A percentile compares a stretch with the other conserved stretches of the same genome.
phyloP scores from a whole-genome alignment of 805 yeast species.

The Barnettozyma pratensis region DNA sequence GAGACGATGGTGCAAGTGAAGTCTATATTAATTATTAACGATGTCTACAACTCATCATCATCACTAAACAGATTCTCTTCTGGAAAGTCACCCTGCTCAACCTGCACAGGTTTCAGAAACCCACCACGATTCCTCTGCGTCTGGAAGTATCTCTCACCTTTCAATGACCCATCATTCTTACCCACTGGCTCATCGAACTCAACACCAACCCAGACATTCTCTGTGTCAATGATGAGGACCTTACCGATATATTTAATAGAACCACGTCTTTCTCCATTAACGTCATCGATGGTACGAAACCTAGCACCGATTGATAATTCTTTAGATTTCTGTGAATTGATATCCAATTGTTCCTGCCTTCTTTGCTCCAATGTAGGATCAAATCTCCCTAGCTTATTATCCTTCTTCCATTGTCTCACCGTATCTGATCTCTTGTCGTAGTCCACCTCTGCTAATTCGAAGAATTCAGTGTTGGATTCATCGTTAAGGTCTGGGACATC shows the following conservation, averaged over 20 bases:
- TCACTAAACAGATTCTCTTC: constrained; percentile 40
- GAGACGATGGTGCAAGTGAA: too few species aligned
- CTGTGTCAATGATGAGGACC: constrained; percentile 50
- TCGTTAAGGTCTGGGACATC: constrained; percentile 37
- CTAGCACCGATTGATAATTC: constrained; percentile 44
- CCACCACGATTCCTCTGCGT: constrained; percentile 57
- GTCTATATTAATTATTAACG: too few species aligned
- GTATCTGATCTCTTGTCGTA: constrained; percentile 58
- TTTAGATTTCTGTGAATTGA: constrained; percentile 28
- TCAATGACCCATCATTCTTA: constrained; percentile 73
- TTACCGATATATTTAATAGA: constrained; percentile 64
- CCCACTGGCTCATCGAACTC: constrained; percentile 85
- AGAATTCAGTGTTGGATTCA: constrained; percentile 32
- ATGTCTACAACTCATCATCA: constrained; percentile 34
- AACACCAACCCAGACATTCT: constrained; percentile 75
- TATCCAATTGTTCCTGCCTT: constrained; percentile 22
- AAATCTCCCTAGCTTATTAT: constrained; percentile 66
- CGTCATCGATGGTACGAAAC: constrained; percentile 43
- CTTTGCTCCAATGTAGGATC: constrained; percentile 43
- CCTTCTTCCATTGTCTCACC: constrained; percentile 73
- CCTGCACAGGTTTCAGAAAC: constrained; percentile 64
- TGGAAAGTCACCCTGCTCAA: constrained; percentile 67
- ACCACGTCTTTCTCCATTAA: constrained; percentile 58
- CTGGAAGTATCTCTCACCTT: constrained; percentile 59
- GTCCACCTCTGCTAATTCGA: constrained; percentile 49